A percentile compares a stretch with the other conserved stretches of the same genome.
Conservation (phyloP, 495 filamentous ascomycete species). For the Hypoxylon perforatum region DNA sequence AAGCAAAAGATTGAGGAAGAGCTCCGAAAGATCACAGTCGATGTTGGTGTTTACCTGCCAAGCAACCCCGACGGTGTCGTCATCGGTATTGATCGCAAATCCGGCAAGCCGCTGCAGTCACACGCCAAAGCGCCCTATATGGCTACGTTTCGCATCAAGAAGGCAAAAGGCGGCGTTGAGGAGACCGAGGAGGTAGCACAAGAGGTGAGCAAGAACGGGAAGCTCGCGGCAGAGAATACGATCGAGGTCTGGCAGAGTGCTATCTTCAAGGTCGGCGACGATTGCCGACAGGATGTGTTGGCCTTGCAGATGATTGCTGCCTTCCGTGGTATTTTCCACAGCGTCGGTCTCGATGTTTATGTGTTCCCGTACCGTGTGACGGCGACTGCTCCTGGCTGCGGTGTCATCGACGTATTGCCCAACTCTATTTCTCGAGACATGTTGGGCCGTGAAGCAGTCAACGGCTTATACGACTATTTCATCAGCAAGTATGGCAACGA, state of each 20-base stretch:
- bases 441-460: slow-evolving; percentile 97
- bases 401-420: slow-evolving; percentile 96
- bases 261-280: slow-evolving; percentile 99
- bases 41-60: slow-evolving; percentile 95
- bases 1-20: slow-evolving; percentile 99
- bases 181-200: slow-evolving; percentile 59
- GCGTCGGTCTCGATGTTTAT: slow-evolving; percentile 92
- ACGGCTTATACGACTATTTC: slow-evolving; percentile 98
- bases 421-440: slow-evolving; percentile 98
- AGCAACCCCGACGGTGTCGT: slow-evolving; percentile 97
- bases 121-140: slow-evolving; percentile 99
- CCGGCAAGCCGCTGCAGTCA: slow-evolving; percentile 94
- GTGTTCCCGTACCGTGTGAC: slow-evolving; percentile 98
- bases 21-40: slow-evolving; percentile 93
- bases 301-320: slow-evolving; percentile 97
- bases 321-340: slow-evolving; percentile 95
- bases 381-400: slow-evolving; percentile 97
- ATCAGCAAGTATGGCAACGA: slow-evolving; percentile 96
- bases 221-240: slow-evolving; percentile 58
- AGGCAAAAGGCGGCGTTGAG: slow-evolving; percentile 67
- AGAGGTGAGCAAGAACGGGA: slow-evolving; percentile 48
- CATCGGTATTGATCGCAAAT: slow-evolving; percentile 96
- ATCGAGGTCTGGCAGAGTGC: slow-evolving; percentile 98
- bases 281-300: slow-evolving; percentile 96
- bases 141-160: slow-evolving; percentile 97